Base-by-base conservation (phyloP, 768 basidiomycete genomes). In the Cyclocybe aegerita region DNA sequence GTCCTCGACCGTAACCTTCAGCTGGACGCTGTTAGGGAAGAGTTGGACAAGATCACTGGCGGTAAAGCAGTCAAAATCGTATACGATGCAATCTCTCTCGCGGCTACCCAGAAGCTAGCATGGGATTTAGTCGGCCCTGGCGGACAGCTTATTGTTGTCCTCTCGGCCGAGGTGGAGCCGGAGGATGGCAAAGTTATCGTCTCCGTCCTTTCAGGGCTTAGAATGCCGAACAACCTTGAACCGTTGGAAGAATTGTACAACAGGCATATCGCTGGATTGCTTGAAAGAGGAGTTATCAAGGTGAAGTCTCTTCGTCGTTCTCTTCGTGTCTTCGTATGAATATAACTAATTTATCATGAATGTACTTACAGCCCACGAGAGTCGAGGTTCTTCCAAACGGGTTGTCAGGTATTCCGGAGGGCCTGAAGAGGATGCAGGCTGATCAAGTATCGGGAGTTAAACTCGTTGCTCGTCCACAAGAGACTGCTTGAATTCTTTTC, bases 381-480 rank as follows among this genome's bases (percentile, higher is more conserved):
- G 64, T 75, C 1, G 75, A 78, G 45, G 51, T 71, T 16, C 39
- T 80, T n/a, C 61, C 70, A 2, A 65, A 66, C 10, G 79, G 79
- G 9, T 61, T 80, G 30, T 63, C 58, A 11, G 79, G 72, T 8
- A 70, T 80, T 50, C 59, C 61, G 31, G 60, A 66, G 14, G 79
- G 71, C 17, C 58, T 80, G 41, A 67, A 66, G 61, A 65, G 70
- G 41, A 57, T 80, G 55, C 63, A 68, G 51, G 60, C 65, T 4
- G 66, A 70, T 29, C 60, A 66, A 55, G 69, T 77, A 29, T 74
- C 74, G 46, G 75, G 70, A 1, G 60, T 68, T 33, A 79, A 79
- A 60, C 55, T 79, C 34, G 66, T 78, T 36, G 66, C 59, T 51
- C 71, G 57, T 30, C 62, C 63, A 11, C 56, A 61, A n/a, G 62